Conservation (phyloP, 2,329 filamentous ascomycete genomes). For the Plenodomus tracheiphilus region DNA sequence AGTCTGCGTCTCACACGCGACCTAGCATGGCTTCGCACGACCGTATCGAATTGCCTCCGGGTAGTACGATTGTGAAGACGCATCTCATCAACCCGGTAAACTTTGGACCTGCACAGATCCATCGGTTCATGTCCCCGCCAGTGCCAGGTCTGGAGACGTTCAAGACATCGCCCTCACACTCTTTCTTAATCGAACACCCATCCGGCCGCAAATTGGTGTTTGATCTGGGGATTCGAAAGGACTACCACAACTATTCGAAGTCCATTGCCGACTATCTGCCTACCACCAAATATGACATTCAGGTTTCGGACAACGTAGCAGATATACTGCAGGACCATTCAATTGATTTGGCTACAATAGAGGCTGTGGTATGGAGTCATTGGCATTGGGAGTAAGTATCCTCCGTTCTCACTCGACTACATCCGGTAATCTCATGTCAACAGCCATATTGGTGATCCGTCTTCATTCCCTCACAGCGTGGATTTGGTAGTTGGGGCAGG, state of each 20-base stretch:
- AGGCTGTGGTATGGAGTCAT: conserved; percentile 50
- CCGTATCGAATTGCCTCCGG: conserved; percentile 9
- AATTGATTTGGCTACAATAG: conserved; percentile 36
- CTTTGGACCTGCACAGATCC: conserved; percentile 31
- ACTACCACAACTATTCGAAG: conserved; percentile 44
- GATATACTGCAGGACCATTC: conserved; percentile 41
- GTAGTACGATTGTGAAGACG: conserved; percentile 9
- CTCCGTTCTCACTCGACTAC: not conserved
- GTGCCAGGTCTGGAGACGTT: conserved; percentile 22
- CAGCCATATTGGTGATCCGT: conserved; percentile 55
- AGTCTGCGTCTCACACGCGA: not conserved
- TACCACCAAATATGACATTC: conserved; percentile 37
- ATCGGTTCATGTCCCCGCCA: conserved; percentile 30
- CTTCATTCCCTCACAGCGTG: conserved; percentile 51
- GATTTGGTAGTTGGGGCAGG: conserved; percentile 58
- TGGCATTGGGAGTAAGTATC: conserved; percentile 48
- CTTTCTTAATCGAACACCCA: conserved; percentile 55
- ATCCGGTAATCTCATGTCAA: not conserved
- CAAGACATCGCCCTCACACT: conserved; percentile 42
- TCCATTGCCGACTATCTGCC: conserved; percentile 21
- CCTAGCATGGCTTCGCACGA: conserved; percentile 5
- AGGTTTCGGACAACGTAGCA: conserved; percentile 49
- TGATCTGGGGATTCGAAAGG: conserved; percentile 53
- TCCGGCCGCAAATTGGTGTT: conserved; percentile 49
- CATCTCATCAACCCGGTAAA: conserved; percentile 45